Conservation (phyloP, 352 stramenopile genomes). For the Lagenidium giganteum region DNA sequence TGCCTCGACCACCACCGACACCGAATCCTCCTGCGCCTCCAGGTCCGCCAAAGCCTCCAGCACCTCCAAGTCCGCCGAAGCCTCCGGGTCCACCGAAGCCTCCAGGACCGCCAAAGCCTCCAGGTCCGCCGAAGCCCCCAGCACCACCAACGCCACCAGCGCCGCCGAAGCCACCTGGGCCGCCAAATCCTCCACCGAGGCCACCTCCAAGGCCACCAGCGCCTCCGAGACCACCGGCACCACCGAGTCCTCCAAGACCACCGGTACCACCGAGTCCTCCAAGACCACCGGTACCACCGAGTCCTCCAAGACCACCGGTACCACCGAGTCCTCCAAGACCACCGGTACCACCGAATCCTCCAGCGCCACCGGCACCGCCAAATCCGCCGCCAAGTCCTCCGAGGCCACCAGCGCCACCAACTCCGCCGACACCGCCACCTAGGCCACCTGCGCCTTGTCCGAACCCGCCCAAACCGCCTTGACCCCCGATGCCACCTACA, state of each 20-base stretch:
- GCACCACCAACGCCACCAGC: neutral
- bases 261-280: neutral
- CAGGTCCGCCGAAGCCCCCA: neutral
- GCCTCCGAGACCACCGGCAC: conserved; percentile 2
- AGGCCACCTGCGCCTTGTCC: neutral
- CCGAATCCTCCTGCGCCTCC: no score
- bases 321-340: neutral
- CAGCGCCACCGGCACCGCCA: neutral
- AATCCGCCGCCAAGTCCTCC: neutral
- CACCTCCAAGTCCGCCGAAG: no score
- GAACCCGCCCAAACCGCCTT: neutral
- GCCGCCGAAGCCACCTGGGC: neutral
- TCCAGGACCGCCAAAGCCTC: neutral
- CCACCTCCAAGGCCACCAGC: neutral
- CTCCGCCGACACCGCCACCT: neutral
- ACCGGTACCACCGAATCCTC: neutral
- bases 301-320: neutral
- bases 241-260: neutral
- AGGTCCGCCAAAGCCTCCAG: no score
- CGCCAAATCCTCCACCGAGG: neutral
- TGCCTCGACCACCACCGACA: no score
- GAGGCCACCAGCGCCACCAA: neutral
- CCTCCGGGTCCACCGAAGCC: neutral
- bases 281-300: neutral
- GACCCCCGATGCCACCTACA: neutral